phyloP scores from a whole-genome alignment of 164 flowering plant genomes.

The Piper longum region DNA sequence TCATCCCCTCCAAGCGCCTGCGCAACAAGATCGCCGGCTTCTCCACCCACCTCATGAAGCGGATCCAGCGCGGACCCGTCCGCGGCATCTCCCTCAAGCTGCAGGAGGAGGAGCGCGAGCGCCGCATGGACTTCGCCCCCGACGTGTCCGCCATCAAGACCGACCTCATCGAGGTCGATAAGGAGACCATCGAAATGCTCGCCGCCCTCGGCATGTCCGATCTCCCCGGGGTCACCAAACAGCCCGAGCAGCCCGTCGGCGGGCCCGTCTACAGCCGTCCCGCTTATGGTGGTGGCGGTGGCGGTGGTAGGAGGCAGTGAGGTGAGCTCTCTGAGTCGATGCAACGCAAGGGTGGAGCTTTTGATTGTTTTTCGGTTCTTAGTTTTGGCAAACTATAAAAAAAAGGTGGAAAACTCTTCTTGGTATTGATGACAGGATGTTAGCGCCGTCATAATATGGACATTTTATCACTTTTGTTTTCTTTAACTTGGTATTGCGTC shows the following conservation, averaged over 20 bases:
- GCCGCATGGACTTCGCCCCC: conserved; percentile 77
- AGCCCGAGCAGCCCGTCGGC: conserved; percentile 15
- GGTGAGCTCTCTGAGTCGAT: too few relatives aligned
- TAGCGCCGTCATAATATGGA: too few relatives aligned
- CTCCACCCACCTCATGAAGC: conserved; percentile 70
- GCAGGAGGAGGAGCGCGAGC: conserved; percentile 70
- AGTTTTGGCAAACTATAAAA: too few relatives aligned
- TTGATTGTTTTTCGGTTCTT: too few relatives aligned
- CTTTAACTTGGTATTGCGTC: too few relatives aligned
- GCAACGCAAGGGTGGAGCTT: too few relatives aligned
- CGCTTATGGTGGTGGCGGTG: too few relatives aligned
- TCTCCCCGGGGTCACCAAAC: conserved; percentile 47
- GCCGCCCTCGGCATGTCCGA: conserved; percentile 57
- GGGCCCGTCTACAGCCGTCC: background rate
- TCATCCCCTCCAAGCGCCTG: conserved; percentile 63
- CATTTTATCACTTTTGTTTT: too few relatives aligned
- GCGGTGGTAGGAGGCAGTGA: too few relatives aligned
- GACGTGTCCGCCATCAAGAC: conserved; percentile 57
- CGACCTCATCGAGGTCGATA: conserved; percentile 48
- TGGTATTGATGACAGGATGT: too few relatives aligned
- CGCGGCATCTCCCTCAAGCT: conserved; percentile 67
- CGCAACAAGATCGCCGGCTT: conserved; percentile 76
- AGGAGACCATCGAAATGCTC: conserved; percentile 67
- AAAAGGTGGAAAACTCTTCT: too few relatives aligned
- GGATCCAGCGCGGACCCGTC: conserved; percentile 62